phyloP scores from a whole-genome alignment of 129 eudicot species.

The Pseudognaphalium luteoalbum region DNA sequence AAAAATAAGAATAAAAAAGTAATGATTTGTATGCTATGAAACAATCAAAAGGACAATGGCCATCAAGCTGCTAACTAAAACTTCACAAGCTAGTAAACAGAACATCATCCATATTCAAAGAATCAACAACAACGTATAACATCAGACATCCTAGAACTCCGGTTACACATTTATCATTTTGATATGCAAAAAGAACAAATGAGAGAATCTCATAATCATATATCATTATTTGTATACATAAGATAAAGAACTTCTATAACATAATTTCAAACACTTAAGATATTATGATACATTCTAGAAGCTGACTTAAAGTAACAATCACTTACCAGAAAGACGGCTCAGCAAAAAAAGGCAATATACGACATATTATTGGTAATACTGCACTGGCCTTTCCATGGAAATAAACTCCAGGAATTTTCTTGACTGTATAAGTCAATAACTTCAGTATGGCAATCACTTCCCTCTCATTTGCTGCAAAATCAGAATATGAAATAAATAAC shows the following conservation, averaged over 20 bases:
- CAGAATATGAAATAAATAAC: neutral
- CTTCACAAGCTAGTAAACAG: neutral
- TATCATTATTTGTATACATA: neutral
- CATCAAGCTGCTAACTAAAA: neutral
- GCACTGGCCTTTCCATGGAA: slow-evolving; percentile 77
- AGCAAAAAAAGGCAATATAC: slow-evolving; percentile 76
- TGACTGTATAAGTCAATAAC: slow-evolving; percentile 68
- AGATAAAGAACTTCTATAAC: slow-evolving; percentile 14
- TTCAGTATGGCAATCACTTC: slow-evolving; percentile 83
- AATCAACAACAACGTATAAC: neutral
- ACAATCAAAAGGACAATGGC: neutral
- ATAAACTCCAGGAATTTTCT: slow-evolving; percentile 83
- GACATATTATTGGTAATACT: slow-evolving; percentile 68
- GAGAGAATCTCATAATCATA: neutral
- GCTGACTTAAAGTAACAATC: slow-evolving; percentile 1
- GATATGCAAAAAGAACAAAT: slow-evolving; percentile 1
- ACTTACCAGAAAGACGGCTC: slow-evolving; percentile 74
- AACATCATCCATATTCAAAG: neutral
- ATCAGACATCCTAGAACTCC: neutral
- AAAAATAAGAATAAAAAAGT: neutral
- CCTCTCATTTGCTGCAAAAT: slow-evolving; percentile 65
- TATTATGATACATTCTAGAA: slow-evolving; percentile 8
- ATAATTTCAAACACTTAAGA: neutral
- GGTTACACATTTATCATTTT: neutral
- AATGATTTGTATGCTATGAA: neutral